Evolutionary conservation across 768 basidiomycete species (phyloP).

Genomic region (Scleroderma bovista): DNA sequence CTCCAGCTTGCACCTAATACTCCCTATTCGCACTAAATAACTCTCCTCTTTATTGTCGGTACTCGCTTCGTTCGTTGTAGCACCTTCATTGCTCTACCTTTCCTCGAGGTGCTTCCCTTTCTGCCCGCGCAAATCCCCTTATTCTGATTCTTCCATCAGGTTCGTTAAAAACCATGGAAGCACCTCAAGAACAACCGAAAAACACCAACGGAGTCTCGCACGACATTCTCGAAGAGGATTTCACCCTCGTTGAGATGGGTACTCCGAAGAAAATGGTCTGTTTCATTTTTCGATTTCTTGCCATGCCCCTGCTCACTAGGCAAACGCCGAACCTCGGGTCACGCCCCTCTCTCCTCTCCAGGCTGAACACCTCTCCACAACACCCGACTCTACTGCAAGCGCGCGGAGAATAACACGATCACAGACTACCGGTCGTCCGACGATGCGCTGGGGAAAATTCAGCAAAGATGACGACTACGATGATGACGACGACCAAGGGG

Average conservation of each 20-base stretch:
- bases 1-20: constrained; percentile 12
- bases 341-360: constrained; percentile 16
- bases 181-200: constrained; percentile 19
- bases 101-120: constrained; percentile 10
- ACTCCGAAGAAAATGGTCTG: constrained; percentile 26
- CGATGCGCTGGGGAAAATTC: constrained; percentile 31
- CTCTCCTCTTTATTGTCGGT: constrained; percentile 6
- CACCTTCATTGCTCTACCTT: not conserved
- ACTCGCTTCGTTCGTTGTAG: constrained; percentile 1
- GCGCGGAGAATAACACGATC: constrained; percentile 28
- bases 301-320: constrained; percentile 22
- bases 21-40: constrained; percentile 13
- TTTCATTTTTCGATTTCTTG: constrained; percentile 25
- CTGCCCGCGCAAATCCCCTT: not conserved
- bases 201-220: constrained; percentile 6
- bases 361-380: constrained; percentile 15
- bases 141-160: constrained; percentile 26
- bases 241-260: constrained; percentile 21
- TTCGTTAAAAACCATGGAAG: constrained; percentile 29
- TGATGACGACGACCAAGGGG: constrained; percentile 17
- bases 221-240: constrained; percentile 12
- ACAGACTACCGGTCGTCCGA: constrained; percentile 29
- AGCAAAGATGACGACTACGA: constrained; percentile 27
- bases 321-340: constrained; percentile 25
- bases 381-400: constrained; percentile 21